Percentiles rank a stretch among this genome's conserved stretches.
Conservation (phyloP, 495 filamentous ascomycete genomes). For the Pyronema domesticum region DNA sequence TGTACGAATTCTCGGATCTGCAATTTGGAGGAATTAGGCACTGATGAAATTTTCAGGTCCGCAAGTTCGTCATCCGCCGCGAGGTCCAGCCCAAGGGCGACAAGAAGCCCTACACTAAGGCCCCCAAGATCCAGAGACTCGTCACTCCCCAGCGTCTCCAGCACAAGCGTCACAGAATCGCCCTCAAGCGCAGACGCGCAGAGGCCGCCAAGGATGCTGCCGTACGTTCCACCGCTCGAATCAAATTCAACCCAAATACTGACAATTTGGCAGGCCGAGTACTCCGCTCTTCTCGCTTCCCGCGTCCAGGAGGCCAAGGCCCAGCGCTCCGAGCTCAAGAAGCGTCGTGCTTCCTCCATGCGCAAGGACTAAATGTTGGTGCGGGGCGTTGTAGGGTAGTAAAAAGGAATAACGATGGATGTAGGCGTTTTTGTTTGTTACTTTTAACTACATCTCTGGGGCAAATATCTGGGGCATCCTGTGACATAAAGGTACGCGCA, state of each 20-base stretch:
- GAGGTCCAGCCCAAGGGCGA: constrained; percentile 88
- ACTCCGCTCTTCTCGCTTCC: constrained; percentile 80
- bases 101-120: constrained; percentile 97
- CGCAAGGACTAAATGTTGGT: constrained; percentile 45
- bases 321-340: constrained; percentile 76
- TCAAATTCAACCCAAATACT: constrained; percentile 24
- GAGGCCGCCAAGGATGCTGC: constrained; percentile 96
- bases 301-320: constrained; percentile 88
- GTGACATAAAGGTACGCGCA: not conserved
- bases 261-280: constrained; percentile 52
- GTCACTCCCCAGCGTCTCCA: constrained; percentile 98
- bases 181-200: constrained; percentile 89
- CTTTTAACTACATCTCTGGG: not conserved
- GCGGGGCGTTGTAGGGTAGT: not conserved
- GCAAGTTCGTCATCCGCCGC: constrained; percentile 98
- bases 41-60: constrained; percentile 39
- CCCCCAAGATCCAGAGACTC: constrained; percentile 95
- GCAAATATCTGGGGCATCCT: not conserved
- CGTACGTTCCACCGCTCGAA: constrained; percentile 34
- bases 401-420: not conserved
- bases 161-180: constrained; percentile 94
- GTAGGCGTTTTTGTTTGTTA: not conserved
- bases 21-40: not conserved
- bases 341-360: constrained; percentile 92
- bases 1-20: constrained; percentile 50